Evolutionary conservation across 768 basidiomycete genomes (phyloP).

Genomic region (Xanthoconium stramineum): DNA sequence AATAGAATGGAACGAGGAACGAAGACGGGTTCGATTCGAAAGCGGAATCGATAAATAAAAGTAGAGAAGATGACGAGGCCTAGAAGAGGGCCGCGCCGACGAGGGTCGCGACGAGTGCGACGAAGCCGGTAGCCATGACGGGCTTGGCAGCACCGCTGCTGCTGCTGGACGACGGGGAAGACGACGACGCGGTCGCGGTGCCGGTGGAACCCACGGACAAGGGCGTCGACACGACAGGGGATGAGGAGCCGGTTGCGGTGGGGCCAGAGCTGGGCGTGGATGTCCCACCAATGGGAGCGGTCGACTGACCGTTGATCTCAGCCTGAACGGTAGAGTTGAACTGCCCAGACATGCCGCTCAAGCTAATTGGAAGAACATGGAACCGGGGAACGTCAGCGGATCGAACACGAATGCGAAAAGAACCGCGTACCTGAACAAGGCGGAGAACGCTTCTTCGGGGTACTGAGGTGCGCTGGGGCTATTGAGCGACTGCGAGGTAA

Average conservation of each 20-base stretch:
- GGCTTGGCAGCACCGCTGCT: conserved; percentile 22
- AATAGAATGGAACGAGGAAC: too few species aligned
- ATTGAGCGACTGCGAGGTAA: conserved; percentile 56
- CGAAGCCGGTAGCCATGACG: conserved; percentile 21
- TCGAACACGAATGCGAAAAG: neutral
- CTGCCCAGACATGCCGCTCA: conserved; percentile 66
- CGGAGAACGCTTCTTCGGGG: conserved; percentile 70
- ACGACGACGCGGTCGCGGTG: too few species aligned
- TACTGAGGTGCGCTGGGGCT: conserved; percentile 51
- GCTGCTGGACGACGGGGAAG: too few species aligned
- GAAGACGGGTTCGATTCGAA: neutral
- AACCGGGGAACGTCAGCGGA: neutral
- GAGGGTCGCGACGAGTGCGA: conserved; percentile 21
- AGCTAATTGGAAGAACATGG: conserved; percentile 32
- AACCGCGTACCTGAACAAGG: conserved; percentile 62
- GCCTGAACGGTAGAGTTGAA: conserved; percentile 56
- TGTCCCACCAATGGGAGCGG: conserved; percentile 56
- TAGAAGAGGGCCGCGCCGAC: conserved; percentile 23
- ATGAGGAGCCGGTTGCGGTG: neutral
- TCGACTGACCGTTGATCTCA: conserved; percentile 60
- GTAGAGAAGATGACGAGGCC: neutral
- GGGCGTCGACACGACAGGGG: too few species aligned
- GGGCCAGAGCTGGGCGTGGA: too few species aligned
- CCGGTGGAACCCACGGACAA: too few species aligned
- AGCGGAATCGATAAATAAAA: neutral